Evolutionary conservation across 2,329 filamentous ascomycete species (phyloP).

Genomic region (Ilyonectria sp.): DNA sequence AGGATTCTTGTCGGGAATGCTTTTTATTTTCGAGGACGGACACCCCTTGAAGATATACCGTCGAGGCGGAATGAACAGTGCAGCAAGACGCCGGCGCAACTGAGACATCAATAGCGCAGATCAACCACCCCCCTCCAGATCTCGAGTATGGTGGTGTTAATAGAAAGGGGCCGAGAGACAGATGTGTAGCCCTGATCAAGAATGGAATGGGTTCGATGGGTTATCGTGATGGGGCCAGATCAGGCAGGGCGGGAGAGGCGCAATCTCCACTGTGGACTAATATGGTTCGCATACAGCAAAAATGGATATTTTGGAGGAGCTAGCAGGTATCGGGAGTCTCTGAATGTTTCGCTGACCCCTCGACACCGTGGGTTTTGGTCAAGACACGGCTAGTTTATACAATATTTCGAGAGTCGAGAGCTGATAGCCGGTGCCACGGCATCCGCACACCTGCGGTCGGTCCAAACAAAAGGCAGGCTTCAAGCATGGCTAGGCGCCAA

Average conservation of each 20-base stretch:
- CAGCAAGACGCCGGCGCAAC: slow-evolving; percentile 49
- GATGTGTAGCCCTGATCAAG: slow-evolving; percentile 47
- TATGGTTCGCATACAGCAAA: slow-evolving; percentile 46
- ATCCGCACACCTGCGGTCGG: slow-evolving; percentile 1
- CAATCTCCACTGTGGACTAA: slow-evolving; percentile 42
- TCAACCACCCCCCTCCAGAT: slow-evolving; percentile 52
- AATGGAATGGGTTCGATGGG: slow-evolving; percentile 50
- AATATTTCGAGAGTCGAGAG: not conserved
- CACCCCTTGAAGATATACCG: slow-evolving; percentile 60
- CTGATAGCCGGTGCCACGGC: not conserved
- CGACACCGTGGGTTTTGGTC: slow-evolving; percentile 39
- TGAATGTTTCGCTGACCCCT: slow-evolving; percentile 42
- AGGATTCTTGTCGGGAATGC: slow-evolving; percentile 54
- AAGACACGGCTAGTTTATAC: slow-evolving; percentile 39
- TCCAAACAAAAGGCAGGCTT: not conserved
- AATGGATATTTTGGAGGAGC: slow-evolving; percentile 37
- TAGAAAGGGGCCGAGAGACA: slow-evolving; percentile 56
- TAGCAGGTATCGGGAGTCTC: slow-evolving; percentile 42
- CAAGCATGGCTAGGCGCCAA: slow-evolving; percentile 27
- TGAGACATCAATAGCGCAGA: slow-evolving; percentile 56
- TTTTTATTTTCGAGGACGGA: slow-evolving; percentile 53
- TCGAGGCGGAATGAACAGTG: slow-evolving; percentile 55
- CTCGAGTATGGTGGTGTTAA: slow-evolving; percentile 49
- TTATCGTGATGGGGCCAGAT: slow-evolving; percentile 47
- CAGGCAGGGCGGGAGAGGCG: slow-evolving; percentile 49